These are phyloP conservation scores for Russula compacta DNA, from an alignment of 768 basidiomycete genomes.

Conservation along the genomic window DNA sequence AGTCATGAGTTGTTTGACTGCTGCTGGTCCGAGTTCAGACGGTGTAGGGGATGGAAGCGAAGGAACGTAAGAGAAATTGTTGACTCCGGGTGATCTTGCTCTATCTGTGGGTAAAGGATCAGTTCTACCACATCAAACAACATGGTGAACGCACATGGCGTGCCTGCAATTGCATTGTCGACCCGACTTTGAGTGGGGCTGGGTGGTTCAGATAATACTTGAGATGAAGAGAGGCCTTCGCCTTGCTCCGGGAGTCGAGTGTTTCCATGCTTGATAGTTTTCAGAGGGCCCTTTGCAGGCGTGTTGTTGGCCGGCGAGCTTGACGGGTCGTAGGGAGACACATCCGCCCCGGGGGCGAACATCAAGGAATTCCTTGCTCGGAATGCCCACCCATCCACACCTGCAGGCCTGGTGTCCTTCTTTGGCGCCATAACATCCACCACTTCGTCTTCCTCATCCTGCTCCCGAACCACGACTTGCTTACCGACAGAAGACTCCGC, in stretches of 20 bases:
- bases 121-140: slow-evolving; percentile 10
- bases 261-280: slow-evolving; percentile 65
- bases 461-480: slow-evolving; percentile 19
- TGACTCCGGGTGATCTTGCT: slow-evolving; percentile 44
- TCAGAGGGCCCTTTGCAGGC: slow-evolving; percentile 37
- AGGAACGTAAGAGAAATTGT: slow-evolving; percentile 70
- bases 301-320: slow-evolving; percentile 24
- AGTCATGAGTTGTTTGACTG: slow-evolving; percentile 92
- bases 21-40: slow-evolving; percentile 65
- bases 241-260: slow-evolving; percentile 78
- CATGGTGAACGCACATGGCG: slow-evolving; percentile 50
- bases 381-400: slow-evolving; percentile 77
- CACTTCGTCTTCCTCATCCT: slow-evolving; percentile 21
- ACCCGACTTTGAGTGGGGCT: slow-evolving; percentile 89
- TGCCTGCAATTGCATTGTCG: slow-evolving; percentile 87
- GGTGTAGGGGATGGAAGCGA: slow-evolving; percentile 83
- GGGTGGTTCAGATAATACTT: slow-evolving; percentile 51
- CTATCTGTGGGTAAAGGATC: slow-evolving; percentile 39
- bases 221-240: slow-evolving; percentile 34
- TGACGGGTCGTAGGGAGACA: slow-evolving; percentile 59
- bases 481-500: slow-evolving; percentile 21
- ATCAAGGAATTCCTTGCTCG: slow-evolving; percentile 90
- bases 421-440: slow-evolving; percentile 72
- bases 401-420: slow-evolving; percentile 63
- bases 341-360: slow-evolving; percentile 90